Percentiles rank a stretch among this genome's conserved stretches.
phyloP scores from a whole-genome alignment of 176 grass and related monocot species.

The Zea mays region Zm-B73-REFERENCE-NAM-5.0 NC_050099.1:202488001-202488500 shows the following conservation, averaged over 20 bases:
- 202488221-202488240: neutral
- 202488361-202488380: conserved; percentile 86
- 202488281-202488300: neutral
- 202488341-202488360: conserved; percentile 73
- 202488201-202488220: conserved; percentile 11
- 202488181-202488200: neutral
- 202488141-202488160: too few species aligned
- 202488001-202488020: neutral
- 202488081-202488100: neutral
- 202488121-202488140: too few species aligned
- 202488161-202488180: too few species aligned
- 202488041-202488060: neutral
- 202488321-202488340: conserved; percentile 64
- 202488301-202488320: conserved; percentile 74
- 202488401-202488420: conserved; percentile 15
- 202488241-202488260: neutral
- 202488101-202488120: neutral
- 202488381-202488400: conserved; percentile 81
- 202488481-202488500: conserved; percentile 59
- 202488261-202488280: neutral
- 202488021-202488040: neutral
- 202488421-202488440: neutral
- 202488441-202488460: too few species aligned
- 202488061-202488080: neutral
- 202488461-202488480: too few species aligned